Percentiles rank a stretch among this genome's conserved stretches.
Evolutionary conservation across 768 basidiomycete genomes (phyloP).

Genomic region (Serpula lacrymans): DNA sequence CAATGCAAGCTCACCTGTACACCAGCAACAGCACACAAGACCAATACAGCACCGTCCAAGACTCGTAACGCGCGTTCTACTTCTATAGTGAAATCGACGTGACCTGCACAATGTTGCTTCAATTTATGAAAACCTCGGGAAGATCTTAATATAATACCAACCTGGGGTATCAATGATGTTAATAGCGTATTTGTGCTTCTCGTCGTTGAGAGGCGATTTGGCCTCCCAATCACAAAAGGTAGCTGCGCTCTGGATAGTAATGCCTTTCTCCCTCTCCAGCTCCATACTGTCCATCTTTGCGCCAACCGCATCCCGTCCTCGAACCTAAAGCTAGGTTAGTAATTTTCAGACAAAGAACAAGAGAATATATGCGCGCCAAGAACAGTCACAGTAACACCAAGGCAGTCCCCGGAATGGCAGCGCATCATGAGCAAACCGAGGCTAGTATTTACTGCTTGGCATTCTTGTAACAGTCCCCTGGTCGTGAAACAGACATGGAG

Average conservation of each 20-base stretch:
- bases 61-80: conserved; percentile 96
- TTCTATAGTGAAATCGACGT: conserved; percentile 99
- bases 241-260: conserved; percentile 98
- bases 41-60: conserved; percentile 93
- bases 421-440: conserved; percentile 1
- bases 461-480: no score
- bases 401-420: no score
- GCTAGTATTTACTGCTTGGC: not conserved
- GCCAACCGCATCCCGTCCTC: conserved; percentile 92
- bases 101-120: conserved; percentile 50
- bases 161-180: conserved; percentile 99
- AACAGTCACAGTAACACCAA: no score
- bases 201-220: conserved; percentile 52
- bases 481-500: no score
- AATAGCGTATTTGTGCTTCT: conserved; percentile 82
- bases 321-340: conserved; percentile 49
- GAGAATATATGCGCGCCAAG: no score
- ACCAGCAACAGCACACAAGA: conserved; percentile 95
- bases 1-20: conserved; percentile 64
- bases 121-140: not conserved
- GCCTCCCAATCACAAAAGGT: conserved; percentile 98
- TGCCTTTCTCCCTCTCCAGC: conserved; percentile 96
- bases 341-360: no score
- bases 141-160: conserved; percentile 22
- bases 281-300: conserved; percentile 99